These are phyloP conservation scores for Candida ulmi DNA, from an alignment of 805 yeast species.

Conservation along the genomic window DNA sequence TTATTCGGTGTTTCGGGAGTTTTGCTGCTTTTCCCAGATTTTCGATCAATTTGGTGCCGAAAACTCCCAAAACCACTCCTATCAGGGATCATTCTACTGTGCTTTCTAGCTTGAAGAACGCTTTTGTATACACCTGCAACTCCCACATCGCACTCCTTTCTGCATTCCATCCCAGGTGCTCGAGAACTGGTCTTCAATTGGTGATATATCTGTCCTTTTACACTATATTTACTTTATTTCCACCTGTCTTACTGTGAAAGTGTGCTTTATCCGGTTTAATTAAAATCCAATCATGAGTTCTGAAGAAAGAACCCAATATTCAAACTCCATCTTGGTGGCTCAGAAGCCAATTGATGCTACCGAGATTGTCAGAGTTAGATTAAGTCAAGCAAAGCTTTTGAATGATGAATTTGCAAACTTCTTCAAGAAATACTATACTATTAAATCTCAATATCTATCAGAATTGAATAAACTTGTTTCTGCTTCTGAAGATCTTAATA, in stretches of 20 bases:
- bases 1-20: too few species aligned
- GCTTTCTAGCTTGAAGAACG: too few species aligned
- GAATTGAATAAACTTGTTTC: conserved; percentile 17
- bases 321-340: conserved; percentile 34
- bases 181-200: too few species aligned
- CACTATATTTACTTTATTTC: too few species aligned
- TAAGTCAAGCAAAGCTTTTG: conserved; percentile 45
- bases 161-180: too few species aligned
- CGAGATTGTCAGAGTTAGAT: conserved; percentile 52
- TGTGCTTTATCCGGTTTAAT: too few species aligned
- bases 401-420: conserved; percentile 59
- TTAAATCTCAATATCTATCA: conserved; percentile 18
- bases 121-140: too few species aligned
- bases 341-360: conserved; percentile 55
- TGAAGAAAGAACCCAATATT: conserved; percentile 29
- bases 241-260: too few species aligned
- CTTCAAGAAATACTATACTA: conserved; percentile 38
- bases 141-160: too few species aligned
- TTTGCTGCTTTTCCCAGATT: neutral
- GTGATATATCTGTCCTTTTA: too few species aligned
- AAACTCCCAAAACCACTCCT: neutral
- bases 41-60: neutral
- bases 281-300: conserved; percentile 6
- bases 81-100: too few species aligned
- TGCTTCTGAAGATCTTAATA: conserved; percentile 26